Base-by-base conservation (phyloP, 176 grass and related monocot species). In the Oryza australiensis region DNA sequence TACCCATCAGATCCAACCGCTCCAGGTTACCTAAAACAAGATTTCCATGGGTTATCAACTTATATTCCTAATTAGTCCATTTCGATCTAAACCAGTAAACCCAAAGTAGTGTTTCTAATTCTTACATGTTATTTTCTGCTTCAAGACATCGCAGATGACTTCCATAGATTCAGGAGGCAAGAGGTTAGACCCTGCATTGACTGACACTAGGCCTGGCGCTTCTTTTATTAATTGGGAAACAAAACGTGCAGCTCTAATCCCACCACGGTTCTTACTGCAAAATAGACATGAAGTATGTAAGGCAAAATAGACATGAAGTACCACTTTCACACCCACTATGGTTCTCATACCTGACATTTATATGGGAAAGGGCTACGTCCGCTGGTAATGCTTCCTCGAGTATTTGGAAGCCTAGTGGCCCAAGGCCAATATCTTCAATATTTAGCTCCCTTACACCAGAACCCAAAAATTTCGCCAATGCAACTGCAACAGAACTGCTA, bases 261-360 rank as follows among this genome's bases (percentile, higher is more conserved):
- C 88, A 49, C 88, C 88, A 1, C 86, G 80, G 42, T 92, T 92
- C 66, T 86, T 92, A 48, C 90, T 92, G 70, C 16, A 86, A 80
- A 43, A 76, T 80, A 76, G 35, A 89, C n/a, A 80, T 1, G 0
- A 26, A 24, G 12, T 3, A 41, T 22, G 12, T 59, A 40, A 75
- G 7, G 27, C 9, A 63, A 76, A 37, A 29, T 29, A 29, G 29
- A 29, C 2, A 29, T 29, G 29, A 57, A 29, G 27, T 14, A 76
- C 51, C 16, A 33, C 11, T 64, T 7, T 7, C 46, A 68, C 7
- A 7, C 7, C 0, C 0, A 4, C 29, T n/a, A 30, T 51, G 48
- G 16, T 12, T 40, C 74, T 65, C 68, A 27, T 85, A 94, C 89
- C 92, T 94, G 82, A 94, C 77, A 32, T 94, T 89, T 78, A 94